These are phyloP conservation scores for Verticillium alfalfae DNA, from an alignment of 2,329 filamentous ascomycete species.

Conservation along the genomic window DNA sequence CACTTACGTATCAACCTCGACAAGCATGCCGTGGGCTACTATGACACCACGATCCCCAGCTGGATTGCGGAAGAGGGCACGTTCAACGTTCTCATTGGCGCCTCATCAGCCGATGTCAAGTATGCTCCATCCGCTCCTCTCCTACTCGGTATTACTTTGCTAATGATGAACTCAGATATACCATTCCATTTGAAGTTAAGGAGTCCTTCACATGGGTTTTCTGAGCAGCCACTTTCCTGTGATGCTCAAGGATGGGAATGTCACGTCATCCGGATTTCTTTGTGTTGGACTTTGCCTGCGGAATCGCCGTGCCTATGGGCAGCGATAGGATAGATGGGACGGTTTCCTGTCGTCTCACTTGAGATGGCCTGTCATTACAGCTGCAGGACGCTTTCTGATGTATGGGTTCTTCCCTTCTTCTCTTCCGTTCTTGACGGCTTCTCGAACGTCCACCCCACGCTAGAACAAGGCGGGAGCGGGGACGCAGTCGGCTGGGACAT, in stretches of 20 bases:
- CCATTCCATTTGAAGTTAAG: slow-evolving; percentile 48
- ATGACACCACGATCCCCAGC: slow-evolving; percentile 49
- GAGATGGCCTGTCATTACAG: background rate
- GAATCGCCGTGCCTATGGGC: background rate
- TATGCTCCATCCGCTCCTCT: slow-evolving; percentile 4
- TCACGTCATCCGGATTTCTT: background rate
- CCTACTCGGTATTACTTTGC: background rate
- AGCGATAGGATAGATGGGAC: background rate
- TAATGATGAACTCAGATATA: slow-evolving; percentile 14
- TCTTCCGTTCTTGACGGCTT: background rate
- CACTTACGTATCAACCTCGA: slow-evolving; percentile 40
- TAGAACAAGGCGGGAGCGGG: background rate
- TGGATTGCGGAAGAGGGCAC: slow-evolving; percentile 64
- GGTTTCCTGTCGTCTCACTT: background rate
- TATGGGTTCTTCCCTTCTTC: background rate
- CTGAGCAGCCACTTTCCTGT: slow-evolving; percentile 19
- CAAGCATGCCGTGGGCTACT: slow-evolving; percentile 54
- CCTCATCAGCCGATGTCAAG: slow-evolving; percentile 55
- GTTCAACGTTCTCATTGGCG: slow-evolving; percentile 57
- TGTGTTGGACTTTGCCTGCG: background rate
- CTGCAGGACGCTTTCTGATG: background rate
- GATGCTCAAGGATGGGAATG: background rate
- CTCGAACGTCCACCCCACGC: background rate
- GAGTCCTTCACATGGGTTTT: slow-evolving; percentile 64
- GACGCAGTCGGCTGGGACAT: background rate